These are phyloP conservation scores for Leccinum colubrinum DNA, from an alignment of 1,284 basidiomycete genomes.

Conservation along the genomic window DNA sequence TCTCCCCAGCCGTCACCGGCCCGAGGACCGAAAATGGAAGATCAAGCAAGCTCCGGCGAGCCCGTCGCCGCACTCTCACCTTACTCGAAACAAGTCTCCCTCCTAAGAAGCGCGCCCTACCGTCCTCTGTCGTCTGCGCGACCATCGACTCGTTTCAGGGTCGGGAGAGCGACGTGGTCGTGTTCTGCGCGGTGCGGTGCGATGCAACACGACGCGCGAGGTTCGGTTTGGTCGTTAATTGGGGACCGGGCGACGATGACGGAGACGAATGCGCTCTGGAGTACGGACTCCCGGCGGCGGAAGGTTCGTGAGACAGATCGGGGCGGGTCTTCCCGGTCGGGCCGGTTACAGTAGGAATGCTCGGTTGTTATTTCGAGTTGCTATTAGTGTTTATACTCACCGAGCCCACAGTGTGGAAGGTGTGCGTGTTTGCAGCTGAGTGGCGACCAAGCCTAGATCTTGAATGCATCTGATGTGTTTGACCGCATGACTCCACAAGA, in stretches of 20 bases:
- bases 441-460: too few species aligned
- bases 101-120: slow-evolving; percentile 42
- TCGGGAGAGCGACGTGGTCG: slow-evolving; percentile 67
- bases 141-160: slow-evolving; percentile 80
- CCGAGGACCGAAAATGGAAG: not conserved
- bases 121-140: slow-evolving; percentile 44
- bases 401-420: too few species aligned
- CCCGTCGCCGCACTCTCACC: slow-evolving; percentile 46
- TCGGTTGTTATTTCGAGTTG: too few species aligned
- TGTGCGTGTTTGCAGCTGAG: too few species aligned
- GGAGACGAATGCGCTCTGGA: slow-evolving; percentile 45
- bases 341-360: too few species aligned
- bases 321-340: too few species aligned
- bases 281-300: slow-evolving; percentile 18
- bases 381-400: too few species aligned
- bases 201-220: slow-evolving; percentile 58
- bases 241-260: slow-evolving; percentile 60
- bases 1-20: slow-evolving; percentile 1
- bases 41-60: too few species aligned
- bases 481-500: too few species aligned
- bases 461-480: too few species aligned
- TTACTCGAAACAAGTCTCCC: slow-evolving; percentile 53
- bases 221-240: slow-evolving; percentile 59
- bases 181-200: slow-evolving; percentile 75
- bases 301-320: not conserved